phyloP scores from a whole-genome alignment of 768 basidiomycete species.

The Boletus barrowsii region DNA sequence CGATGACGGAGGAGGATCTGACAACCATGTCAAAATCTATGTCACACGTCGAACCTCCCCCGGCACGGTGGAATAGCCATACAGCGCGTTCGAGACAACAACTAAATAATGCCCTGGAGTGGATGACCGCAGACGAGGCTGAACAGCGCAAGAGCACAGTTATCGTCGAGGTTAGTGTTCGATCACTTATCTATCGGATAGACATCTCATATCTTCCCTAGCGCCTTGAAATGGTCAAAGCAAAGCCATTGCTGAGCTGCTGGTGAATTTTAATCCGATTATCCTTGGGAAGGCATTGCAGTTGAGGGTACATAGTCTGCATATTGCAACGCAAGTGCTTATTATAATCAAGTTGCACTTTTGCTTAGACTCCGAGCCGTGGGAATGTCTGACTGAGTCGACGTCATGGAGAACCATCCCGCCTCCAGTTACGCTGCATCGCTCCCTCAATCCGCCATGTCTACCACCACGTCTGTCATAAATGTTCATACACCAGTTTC shows the following conservation, averaged over 20 bases:
- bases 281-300: not conserved
- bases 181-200: not conserved
- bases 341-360: not conserved
- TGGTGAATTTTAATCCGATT: slow-evolving; percentile 43
- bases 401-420: too few species aligned
- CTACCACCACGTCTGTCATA: slow-evolving; percentile 43
- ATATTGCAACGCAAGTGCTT: not conserved
- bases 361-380: not conserved
- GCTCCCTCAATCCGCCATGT: slow-evolving; percentile 15
- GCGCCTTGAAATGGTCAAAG: slow-evolving; percentile 73
- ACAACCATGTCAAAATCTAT: slow-evolving; percentile 74
- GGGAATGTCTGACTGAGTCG: not conserved
- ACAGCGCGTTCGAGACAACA: slow-evolving; percentile 25
- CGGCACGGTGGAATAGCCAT: slow-evolving; percentile 37
- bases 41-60: slow-evolving; percentile 60
- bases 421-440: too few species aligned
- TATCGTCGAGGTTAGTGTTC: slow-evolving; percentile 62
- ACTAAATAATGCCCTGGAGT: slow-evolving; percentile 39
- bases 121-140: slow-evolving; percentile 40
- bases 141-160: slow-evolving; percentile 54
- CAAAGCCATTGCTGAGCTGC: slow-evolving; percentile 67
- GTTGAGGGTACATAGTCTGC: slow-evolving; percentile 7
- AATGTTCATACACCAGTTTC: slow-evolving; percentile 74
- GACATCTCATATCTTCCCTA: slow-evolving; percentile 27
- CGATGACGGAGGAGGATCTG: slow-evolving; percentile 67